phyloP scores from a whole-genome alignment of 2,329 filamentous ascomycete species.

The Fusarium vanettenii region DNA sequence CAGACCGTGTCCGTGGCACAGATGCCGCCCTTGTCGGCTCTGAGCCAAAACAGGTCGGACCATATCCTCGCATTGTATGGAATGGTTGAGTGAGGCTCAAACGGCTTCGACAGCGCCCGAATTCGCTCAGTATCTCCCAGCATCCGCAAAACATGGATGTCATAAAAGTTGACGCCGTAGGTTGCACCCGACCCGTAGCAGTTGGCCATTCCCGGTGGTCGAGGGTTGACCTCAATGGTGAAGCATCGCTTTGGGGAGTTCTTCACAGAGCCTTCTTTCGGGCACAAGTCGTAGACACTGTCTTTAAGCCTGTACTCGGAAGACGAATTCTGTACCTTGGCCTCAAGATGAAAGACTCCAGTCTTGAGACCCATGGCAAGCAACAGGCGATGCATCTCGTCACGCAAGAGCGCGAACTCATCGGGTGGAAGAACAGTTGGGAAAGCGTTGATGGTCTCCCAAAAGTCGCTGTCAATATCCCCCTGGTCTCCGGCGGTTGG shows the following conservation, averaged over 20 bases:
- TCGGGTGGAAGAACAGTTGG: conserved; percentile 11
- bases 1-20: conserved; percentile 29
- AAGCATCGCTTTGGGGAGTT: neutral
- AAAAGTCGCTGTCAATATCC: conserved; percentile 6
- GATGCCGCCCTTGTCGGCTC: conserved; percentile 11
- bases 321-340: conserved; percentile 19
- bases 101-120: conserved; percentile 21
- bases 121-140: conserved; percentile 11
- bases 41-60: conserved; percentile 17
- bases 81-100: neutral
- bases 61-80: conserved; percentile 6
- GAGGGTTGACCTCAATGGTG: conserved; percentile 35
- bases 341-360: conserved; percentile 31
- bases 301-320: conserved; percentile 7
- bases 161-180: conserved; percentile 33
- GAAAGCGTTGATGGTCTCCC: conserved; percentile 13
- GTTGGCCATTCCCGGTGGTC: conserved; percentile 27
- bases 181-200: conserved; percentile 21
- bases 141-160: conserved; percentile 6
- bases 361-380: conserved; percentile 14
- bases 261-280: neutral
- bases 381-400: conserved; percentile 13
- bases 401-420: conserved; percentile 19
- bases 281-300: conserved; percentile 2
- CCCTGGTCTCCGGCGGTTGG: conserved; percentile 27